phyloP scores from a whole-genome alignment of 2,329 filamentous ascomycete species.

The Colletotrichum tofieldiae region DNA sequence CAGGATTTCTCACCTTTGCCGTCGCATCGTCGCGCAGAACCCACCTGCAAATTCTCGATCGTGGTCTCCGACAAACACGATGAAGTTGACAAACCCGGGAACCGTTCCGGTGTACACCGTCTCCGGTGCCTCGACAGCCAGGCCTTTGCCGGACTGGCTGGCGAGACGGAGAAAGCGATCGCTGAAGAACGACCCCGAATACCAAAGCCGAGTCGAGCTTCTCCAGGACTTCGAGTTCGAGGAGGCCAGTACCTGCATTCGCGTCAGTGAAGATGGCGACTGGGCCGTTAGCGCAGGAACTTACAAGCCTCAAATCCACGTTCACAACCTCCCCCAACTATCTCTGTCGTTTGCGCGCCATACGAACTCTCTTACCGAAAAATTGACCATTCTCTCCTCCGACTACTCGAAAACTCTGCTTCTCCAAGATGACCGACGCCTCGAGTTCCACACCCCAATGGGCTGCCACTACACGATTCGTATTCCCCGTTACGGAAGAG shows the following conservation, averaged over 20 bases:
- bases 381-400: conserved; percentile 87
- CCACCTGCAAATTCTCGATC: conserved; percentile 11
- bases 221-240: conserved; percentile 99
- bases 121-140: conserved; percentile 88
- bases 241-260: conserved; percentile 91
- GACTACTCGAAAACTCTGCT: conserved; percentile 97
- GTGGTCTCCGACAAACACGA: conserved; percentile 53
- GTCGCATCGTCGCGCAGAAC: conserved; percentile 37
- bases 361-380: conserved; percentile 92
- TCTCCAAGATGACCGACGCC: conserved; percentile 89
- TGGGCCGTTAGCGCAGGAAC: conserved; percentile 86
- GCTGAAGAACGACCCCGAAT: conserved; percentile 92
- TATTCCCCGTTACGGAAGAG: conserved; percentile 92
- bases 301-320: conserved; percentile 85
- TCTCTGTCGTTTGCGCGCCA: conserved; percentile 95
- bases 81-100: conserved; percentile 88
- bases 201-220: conserved; percentile 92
- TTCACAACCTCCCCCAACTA: conserved; percentile 94
- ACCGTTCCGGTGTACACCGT: conserved; percentile 95
- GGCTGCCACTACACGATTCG: conserved; percentile 92
- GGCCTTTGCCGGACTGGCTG: conserved; percentile 95
- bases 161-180: conserved; percentile 90
- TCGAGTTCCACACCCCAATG: conserved; percentile 93
- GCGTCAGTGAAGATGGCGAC: conserved; percentile 93
- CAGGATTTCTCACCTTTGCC: conserved; percentile 26